Evolutionary conservation across 108 stramenopile species (phyloP).

Genomic region (Cyclotella cryptica): DNA sequence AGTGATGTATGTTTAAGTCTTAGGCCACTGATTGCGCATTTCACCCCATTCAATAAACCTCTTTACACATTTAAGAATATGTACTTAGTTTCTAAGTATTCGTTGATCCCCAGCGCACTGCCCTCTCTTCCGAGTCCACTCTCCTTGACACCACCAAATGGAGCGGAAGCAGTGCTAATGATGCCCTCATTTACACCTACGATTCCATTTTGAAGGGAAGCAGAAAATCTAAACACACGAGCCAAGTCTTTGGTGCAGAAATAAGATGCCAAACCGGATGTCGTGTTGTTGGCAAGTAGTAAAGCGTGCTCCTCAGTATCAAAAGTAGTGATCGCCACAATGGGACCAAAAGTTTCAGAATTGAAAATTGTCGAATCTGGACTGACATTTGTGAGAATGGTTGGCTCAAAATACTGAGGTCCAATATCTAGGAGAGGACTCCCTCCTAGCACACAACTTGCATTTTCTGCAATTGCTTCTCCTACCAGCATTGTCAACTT

Average conservation of each 20-base stretch:
- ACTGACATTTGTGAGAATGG: slow-evolving; percentile 83
- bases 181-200: slow-evolving; percentile 96
- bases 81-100: slow-evolving; percentile 95
- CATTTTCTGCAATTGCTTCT: slow-evolving; percentile 81
- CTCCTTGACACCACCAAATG: slow-evolving; percentile 98
- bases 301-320: slow-evolving; percentile 85
- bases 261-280: slow-evolving; percentile 86
- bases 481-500: slow-evolving; percentile 73
- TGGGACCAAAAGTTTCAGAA: slow-evolving; percentile 89
- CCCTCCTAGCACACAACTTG: slow-evolving; percentile 76
- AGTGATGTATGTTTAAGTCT: no score
- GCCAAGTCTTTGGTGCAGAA: slow-evolving; percentile 81
- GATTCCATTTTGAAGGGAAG: slow-evolving; percentile 73
- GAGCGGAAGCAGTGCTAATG: slow-evolving; percentile 77
- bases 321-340: slow-evolving; percentile 76
- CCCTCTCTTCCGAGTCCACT: slow-evolving; percentile 98
- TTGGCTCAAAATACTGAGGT: slow-evolving; percentile 86
- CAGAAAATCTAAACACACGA: slow-evolving; percentile 60
- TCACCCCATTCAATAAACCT: no score
- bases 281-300: slow-evolving; percentile 77
- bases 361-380: slow-evolving; percentile 68
- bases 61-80: slow-evolving; percentile 69
- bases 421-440: slow-evolving; percentile 53
- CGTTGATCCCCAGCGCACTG: slow-evolving; percentile 84
- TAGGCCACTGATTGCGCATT: no score